phyloP scores from a whole-genome alignment of 1,284 basidiomycete genomes.

The Xanthoconium separans region DNA sequence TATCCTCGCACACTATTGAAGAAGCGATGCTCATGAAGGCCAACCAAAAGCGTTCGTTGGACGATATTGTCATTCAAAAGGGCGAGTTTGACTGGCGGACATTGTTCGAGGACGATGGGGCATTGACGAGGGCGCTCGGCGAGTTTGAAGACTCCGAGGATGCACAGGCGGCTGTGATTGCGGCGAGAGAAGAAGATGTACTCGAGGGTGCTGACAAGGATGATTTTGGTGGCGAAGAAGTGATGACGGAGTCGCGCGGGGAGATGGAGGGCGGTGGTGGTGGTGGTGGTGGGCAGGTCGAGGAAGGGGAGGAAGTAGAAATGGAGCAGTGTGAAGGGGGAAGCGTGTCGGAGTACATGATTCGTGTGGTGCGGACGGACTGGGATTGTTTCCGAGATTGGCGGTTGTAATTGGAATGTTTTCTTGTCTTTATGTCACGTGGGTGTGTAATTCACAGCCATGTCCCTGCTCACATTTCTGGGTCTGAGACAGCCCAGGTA shows the following conservation, averaged over 20 bases:
- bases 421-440: constrained; percentile 8
- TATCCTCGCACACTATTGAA: constrained; percentile 91
- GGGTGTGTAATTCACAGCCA: constrained; percentile 4
- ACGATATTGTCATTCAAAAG: constrained; percentile 91
- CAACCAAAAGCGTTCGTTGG: constrained; percentile 91
- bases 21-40: constrained; percentile 96
- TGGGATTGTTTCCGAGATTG: constrained; percentile 79
- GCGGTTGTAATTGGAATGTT: constrained; percentile 43
- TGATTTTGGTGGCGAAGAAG: constrained; percentile 58
- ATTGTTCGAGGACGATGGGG: constrained; percentile 61
- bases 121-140: constrained; percentile 68
- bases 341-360: constrained; percentile 86
- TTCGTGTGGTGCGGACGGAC: constrained; percentile 71
- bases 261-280: constrained; percentile 13
- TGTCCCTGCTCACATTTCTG: constrained; percentile 30
- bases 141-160: constrained; percentile 91
- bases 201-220: constrained; percentile 75
- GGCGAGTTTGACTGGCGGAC: constrained; percentile 96
- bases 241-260: constrained; percentile 19
- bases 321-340: constrained; percentile 56
- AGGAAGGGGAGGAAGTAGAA: constrained; percentile 30
- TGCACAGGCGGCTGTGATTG: constrained; percentile 76
- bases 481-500: constrained; percentile 24
- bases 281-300: constrained; percentile 11
- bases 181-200: constrained; percentile 69